phyloP scores from a whole-genome alignment of 345 rosid genomes.

The Pistacia integerrima region DNA sequence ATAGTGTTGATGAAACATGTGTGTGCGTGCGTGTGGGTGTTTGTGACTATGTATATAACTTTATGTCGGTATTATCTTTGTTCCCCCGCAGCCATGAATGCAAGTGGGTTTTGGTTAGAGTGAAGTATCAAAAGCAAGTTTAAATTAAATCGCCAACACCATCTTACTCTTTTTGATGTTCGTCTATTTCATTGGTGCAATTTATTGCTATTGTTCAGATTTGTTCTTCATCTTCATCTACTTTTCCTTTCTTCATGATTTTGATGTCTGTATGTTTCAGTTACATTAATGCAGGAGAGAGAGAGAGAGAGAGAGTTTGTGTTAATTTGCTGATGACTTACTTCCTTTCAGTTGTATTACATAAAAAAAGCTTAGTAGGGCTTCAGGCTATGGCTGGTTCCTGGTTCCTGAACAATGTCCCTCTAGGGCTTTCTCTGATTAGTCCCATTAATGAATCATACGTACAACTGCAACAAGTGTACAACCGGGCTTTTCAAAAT shows the following conservation, averaged over 20 bases:
- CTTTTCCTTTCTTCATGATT: constrained; percentile 29
- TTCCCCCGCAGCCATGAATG: constrained; percentile 41
- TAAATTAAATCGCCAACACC: constrained; percentile 26
- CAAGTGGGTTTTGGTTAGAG: constrained; percentile 45
- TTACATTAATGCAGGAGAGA: constrained; percentile 40
- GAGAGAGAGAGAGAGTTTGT: constrained; percentile 7
- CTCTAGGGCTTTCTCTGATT: constrained; percentile 50
- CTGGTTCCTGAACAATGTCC: constrained; percentile 30
- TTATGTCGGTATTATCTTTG: constrained; percentile 34
- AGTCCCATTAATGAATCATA: constrained; percentile 35
- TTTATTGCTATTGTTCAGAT: constrained; percentile 20
- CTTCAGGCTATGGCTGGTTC: constrained; percentile 15
- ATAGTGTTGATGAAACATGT: constrained; percentile 27
- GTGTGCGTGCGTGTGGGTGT: constrained; percentile 47
- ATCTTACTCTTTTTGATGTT: constrained; percentile 22
- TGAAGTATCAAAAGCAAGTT: constrained; percentile 29
- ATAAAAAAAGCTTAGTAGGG: constrained; percentile 24
- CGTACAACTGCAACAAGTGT: constrained; percentile 22
- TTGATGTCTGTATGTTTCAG: constrained; percentile 38
- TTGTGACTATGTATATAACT: constrained; percentile 45
- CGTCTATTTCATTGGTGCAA: constrained; percentile 37
- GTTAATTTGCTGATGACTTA: background rate
- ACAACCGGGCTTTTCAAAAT: constrained; percentile 6
- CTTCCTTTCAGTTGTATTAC: constrained; percentile 16
- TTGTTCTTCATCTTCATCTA: constrained; percentile 4